A percentile compares a stretch with the other conserved stretches of the same genome.
Evolutionary conservation across 129 eudicot species (phyloP).

Genomic region (Artemisia tridentata): DNA sequence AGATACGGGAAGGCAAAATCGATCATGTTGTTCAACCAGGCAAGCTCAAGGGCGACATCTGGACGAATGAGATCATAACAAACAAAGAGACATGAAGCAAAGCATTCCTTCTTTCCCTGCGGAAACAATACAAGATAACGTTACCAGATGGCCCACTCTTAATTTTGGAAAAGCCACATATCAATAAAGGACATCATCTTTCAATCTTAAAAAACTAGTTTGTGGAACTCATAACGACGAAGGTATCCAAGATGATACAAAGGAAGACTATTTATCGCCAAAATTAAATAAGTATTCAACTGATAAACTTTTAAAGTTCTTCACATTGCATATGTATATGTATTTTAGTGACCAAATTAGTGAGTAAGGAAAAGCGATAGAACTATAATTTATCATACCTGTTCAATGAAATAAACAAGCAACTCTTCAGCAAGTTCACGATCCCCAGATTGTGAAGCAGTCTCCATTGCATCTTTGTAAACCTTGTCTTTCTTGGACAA

Average conservation of each 20-base stretch:
- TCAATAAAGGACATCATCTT: not conserved
- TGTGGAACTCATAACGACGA: no score
- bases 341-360: no score
- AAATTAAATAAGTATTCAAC: no score
- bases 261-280: no score
- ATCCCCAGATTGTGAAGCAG: constrained; percentile 97
- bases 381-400: constrained; percentile 41
- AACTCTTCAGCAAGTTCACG: constrained; percentile 98
- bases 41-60: constrained; percentile 92
- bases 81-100: constrained; percentile 92
- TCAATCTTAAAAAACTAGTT: no score
- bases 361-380: no score
- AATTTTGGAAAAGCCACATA: not conserved
- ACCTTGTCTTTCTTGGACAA: constrained; percentile 93
- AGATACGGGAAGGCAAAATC: constrained; percentile 99
- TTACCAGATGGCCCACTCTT: not conserved
- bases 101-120: constrained; percentile 99
- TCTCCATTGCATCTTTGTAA: constrained; percentile 99
- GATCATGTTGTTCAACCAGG: constrained; percentile 96
- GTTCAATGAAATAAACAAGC: constrained; percentile 92
- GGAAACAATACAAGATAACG: constrained; percentile 16
- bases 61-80: constrained; percentile 89
- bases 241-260: no score
- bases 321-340: no score
- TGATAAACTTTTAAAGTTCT: no score